phyloP scores from a whole-genome alignment of 1,284 basidiomycete species.

The Sphagnurus paluster region DNA sequence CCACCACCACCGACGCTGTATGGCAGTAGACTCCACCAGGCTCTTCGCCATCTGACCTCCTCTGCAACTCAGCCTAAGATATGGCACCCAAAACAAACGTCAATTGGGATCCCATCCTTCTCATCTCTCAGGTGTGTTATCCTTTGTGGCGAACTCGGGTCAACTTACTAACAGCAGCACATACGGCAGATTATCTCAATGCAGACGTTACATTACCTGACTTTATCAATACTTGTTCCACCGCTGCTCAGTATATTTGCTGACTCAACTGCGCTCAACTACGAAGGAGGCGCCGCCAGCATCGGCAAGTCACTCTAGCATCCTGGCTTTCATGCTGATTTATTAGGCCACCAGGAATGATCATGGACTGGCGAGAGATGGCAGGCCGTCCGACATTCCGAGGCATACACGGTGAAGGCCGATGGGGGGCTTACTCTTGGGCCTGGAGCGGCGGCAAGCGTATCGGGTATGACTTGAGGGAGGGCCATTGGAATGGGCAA shows the following conservation, averaged over 20 bases:
- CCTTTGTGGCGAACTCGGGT: not conserved
- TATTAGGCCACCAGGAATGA: conserved; percentile 58
- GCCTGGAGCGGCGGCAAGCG: conserved; percentile 78
- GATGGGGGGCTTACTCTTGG: conserved; percentile 65
- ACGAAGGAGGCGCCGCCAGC: conserved; percentile 85
- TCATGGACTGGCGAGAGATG: conserved; percentile 98
- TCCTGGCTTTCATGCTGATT: not conserved
- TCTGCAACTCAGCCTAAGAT: not conserved
- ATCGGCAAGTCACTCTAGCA: conserved; percentile 55
- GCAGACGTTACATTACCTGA: conserved; percentile 91
- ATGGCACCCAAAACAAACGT: conserved; percentile 36
- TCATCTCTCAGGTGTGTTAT: conserved; percentile 62
- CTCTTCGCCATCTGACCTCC: not conserved
- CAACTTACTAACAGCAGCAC: not conserved
- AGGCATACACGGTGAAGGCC: conserved; percentile 58
- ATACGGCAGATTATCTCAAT: conserved; percentile 79
- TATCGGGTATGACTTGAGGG: conserved; percentile 55
- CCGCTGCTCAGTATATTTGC: conserved; percentile 78
- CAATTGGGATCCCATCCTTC: conserved; percentile 76
- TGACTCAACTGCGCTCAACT: conserved; percentile 69
- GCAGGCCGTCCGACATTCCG: conserved; percentile 77
- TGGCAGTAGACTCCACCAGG: conserved; percentile 10
- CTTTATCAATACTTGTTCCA: conserved; percentile 81
- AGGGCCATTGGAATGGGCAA: conserved; percentile 54
- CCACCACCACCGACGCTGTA: conserved; percentile 16